Conservation (phyloP, 495 filamentous ascomycete genomes). For the Geopyxis carbonaria region DNA sequence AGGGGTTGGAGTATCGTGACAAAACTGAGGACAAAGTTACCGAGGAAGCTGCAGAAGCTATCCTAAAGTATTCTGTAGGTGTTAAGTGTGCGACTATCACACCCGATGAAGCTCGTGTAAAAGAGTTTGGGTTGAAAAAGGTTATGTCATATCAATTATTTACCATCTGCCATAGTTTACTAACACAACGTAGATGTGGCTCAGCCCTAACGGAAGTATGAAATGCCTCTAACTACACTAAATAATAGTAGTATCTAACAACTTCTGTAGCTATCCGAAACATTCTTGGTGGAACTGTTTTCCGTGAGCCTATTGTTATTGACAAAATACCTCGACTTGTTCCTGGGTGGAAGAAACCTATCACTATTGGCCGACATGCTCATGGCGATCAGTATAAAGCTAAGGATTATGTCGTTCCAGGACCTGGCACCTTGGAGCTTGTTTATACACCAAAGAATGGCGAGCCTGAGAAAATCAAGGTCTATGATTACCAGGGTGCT, state of each 20-base stretch:
- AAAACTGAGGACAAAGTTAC: slow-evolving; percentile 94
- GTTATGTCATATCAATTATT: slow-evolving; percentile 37
- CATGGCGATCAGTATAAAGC: slow-evolving; percentile 98
- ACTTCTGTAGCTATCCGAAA: slow-evolving; percentile 59
- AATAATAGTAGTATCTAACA: background rate
- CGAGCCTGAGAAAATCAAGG: slow-evolving; percentile 68
- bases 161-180: slow-evolving; percentile 3
- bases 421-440: slow-evolving; percentile 75
- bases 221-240: slow-evolving; percentile 5
- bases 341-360: slow-evolving; percentile 92
- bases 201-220: slow-evolving; percentile 77
- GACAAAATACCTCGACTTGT: slow-evolving; percentile 79
- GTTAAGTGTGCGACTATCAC: slow-evolving; percentile 99
- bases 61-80: slow-evolving; percentile 95
- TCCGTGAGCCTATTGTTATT: slow-evolving; percentile 96
- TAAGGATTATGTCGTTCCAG: slow-evolving; percentile 66
- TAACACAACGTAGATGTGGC: slow-evolving; percentile 55
- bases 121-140: slow-evolving; percentile 97
- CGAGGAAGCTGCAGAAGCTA: slow-evolving; percentile 81
- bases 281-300: slow-evolving; percentile 84
- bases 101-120: slow-evolving; percentile 83
- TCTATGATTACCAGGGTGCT: slow-evolving; percentile 76
- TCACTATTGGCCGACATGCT: slow-evolving; percentile 96
- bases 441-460: slow-evolving; percentile 73
- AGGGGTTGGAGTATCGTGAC: slow-evolving; percentile 85